These are phyloP conservation scores for Mycena sanguinolenta DNA, from an alignment of 768 basidiomycete species.

Conservation along the genomic window DNA sequence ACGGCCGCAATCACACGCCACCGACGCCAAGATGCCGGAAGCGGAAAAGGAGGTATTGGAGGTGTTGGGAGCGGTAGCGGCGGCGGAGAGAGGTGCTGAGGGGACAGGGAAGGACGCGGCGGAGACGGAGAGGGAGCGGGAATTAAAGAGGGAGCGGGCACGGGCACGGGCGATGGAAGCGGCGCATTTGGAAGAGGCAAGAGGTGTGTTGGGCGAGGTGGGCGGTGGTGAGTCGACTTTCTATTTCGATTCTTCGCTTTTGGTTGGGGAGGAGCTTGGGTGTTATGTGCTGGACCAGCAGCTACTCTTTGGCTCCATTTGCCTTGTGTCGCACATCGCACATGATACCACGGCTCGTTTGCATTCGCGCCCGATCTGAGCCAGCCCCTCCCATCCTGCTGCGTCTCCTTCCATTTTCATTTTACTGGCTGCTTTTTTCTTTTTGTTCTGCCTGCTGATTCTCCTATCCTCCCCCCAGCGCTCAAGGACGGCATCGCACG, in stretches of 20 bases:
- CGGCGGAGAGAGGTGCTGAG: conserved; percentile 39
- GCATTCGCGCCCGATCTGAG: no score
- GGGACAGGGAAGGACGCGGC: no score
- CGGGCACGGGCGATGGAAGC: conserved; percentile 47
- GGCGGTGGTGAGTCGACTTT: conserved; percentile 65
- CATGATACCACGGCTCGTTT: no score
- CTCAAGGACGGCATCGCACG: conserved; percentile 76
- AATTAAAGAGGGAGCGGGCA: conserved; percentile 54
- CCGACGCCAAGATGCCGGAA: conserved; percentile 38
- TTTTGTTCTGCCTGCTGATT: not conserved
- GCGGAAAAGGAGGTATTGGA: conserved; percentile 56
- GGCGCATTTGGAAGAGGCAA: conserved; percentile 67
- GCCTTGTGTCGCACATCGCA: no score
- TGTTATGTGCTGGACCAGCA: no score
- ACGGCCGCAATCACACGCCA: conserved; percentile 47
- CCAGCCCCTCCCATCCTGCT: not conserved
- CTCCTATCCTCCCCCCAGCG: conserved; percentile 52
- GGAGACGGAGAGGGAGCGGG: conserved; percentile 51
- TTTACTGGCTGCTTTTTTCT: no score
- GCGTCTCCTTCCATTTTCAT: not conserved
- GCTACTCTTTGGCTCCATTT: no score
- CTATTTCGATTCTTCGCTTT: conserved; percentile 6
- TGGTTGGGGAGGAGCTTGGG: no score
- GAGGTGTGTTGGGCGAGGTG: conserved; percentile 66
- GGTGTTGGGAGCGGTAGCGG: conserved; percentile 57